Evolutionary conservation across 768 basidiomycete genomes (phyloP).

Genomic region (Glaciozyma antarctica): DNA sequence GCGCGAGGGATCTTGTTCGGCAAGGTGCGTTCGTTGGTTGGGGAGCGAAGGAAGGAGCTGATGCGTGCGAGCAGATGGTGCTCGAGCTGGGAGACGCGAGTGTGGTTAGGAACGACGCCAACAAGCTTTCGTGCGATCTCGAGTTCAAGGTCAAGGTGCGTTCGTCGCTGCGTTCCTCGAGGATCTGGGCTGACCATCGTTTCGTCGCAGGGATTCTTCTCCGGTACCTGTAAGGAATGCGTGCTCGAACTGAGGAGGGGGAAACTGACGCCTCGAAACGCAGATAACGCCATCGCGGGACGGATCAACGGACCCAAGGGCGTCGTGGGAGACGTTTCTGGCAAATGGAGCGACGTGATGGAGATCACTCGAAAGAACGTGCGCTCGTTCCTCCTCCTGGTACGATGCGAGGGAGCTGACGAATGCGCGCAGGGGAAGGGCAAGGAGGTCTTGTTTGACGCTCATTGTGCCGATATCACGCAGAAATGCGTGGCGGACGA

Average conservation of each 20-base stretch:
- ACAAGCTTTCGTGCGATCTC: constrained; percentile 64
- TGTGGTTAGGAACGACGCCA: constrained; percentile 69
- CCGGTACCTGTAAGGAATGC: constrained; percentile 51
- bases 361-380: constrained; percentile 68
- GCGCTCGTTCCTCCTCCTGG: constrained; percentile 32
- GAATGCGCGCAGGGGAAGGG: constrained; percentile 48
- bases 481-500: constrained; percentile 80
- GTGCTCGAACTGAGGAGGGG: not conserved
- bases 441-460: constrained; percentile 77
- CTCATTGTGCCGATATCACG: constrained; percentile 58
- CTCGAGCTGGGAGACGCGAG: constrained; percentile 88
- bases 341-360: constrained; percentile 85
- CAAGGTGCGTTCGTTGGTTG: constrained; percentile 46
- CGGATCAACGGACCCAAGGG: constrained; percentile 56
- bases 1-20: constrained; percentile 45
- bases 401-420: not conserved
- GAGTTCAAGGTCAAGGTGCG: constrained; percentile 95
- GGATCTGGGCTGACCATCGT: not conserved
- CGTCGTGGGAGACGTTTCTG: constrained; percentile 75
- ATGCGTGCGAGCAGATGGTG: constrained; percentile 61
- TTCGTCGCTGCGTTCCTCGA: too few relatives aligned
- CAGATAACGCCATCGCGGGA: constrained; percentile 72
- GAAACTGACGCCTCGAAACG: constrained; percentile 35
- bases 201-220: constrained; percentile 86
- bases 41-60: constrained; percentile 43